Conservation (phyloP, 2,329 filamentous ascomycete genomes). For the Botrytis squamosa region DNA sequence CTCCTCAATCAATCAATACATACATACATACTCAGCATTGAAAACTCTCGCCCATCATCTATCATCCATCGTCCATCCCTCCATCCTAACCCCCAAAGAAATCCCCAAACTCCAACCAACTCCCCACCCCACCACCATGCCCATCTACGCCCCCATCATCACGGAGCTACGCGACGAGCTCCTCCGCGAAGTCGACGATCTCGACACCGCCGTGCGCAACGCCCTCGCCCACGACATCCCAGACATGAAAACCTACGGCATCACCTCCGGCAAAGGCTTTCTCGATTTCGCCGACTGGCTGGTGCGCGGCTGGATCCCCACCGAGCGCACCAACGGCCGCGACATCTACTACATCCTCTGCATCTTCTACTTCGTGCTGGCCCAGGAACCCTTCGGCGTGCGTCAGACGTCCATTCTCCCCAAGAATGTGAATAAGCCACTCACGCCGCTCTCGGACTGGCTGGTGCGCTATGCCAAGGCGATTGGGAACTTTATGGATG, state of each 20-base stretch:
- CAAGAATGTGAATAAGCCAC: conserved; percentile 33
- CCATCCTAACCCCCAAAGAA: too few relatives aligned
- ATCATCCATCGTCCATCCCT: too few relatives aligned
- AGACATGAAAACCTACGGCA: conserved; percentile 9
- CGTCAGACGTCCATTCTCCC: conserved; percentile 39
- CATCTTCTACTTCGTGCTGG: conserved; percentile 45
- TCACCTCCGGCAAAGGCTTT: conserved; percentile 7
- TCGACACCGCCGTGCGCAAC: conserved; percentile 17
- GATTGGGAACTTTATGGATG: conserved; percentile 42
- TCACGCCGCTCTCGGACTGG: conserved; percentile 43
- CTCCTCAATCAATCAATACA: background rate
- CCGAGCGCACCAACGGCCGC: conserved; percentile 40
- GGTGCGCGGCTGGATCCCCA: conserved; percentile 40
- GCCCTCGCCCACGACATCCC: conserved; percentile 10
- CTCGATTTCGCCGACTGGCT: conserved; percentile 18
- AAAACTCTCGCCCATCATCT: background rate
- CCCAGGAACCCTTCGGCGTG: conserved; percentile 38
- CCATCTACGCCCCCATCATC: conserved; percentile 1
- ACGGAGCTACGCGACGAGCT: conserved; percentile 12
- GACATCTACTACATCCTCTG: conserved; percentile 43
- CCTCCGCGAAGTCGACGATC: conserved; percentile 16
- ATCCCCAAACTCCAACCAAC: background rate
- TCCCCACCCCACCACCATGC: background rate
- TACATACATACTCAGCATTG: background rate
- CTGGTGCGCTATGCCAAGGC: conserved; percentile 42